Conservation (phyloP, 2,329 filamentous ascomycete genomes). For the Sporothrix curviconia region DNA sequence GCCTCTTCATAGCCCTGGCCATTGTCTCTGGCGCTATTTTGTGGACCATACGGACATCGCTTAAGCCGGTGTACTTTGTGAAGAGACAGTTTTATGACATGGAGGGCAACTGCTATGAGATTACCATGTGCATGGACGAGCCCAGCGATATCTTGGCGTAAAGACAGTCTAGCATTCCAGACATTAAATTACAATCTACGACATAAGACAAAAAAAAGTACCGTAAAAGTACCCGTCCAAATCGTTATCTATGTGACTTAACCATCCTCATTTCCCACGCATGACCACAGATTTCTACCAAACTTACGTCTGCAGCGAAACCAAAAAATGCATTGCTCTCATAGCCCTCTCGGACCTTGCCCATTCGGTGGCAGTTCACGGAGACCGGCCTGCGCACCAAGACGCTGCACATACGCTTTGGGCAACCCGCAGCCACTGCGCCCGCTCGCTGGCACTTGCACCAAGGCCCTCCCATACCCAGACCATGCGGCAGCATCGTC, state of each 20-base stretch:
- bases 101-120: too few species aligned
- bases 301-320: constrained; percentile 14
- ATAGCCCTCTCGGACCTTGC: constrained; percentile 50
- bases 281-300: not conserved
- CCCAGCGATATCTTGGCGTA: too few species aligned
- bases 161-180: too few species aligned
- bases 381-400: constrained; percentile 27
- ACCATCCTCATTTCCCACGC: too few species aligned
- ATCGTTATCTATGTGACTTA: too few species aligned
- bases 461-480: constrained; percentile 61
- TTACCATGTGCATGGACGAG: too few species aligned
- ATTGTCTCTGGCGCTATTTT: not conserved
- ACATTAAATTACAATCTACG: too few species aligned
- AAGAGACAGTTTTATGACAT: too few species aligned
- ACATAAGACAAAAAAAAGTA: too few species aligned
- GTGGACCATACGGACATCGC: not conserved
- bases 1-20: not conserved
- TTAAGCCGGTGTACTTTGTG: too few species aligned
- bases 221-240: too few species aligned
- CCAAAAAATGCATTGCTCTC: constrained; percentile 49
- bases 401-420: constrained; percentile 46
- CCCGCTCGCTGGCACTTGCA: constrained; percentile 53
- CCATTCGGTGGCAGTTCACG: constrained; percentile 43
- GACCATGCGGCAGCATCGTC: constrained; percentile 48
- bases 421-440: constrained; percentile 54